A percentile compares a stretch with the other conserved stretches of the same genome.
Conservation (phyloP, 1,139 yeast species). For the Scheffersomyces titani region DNA sequence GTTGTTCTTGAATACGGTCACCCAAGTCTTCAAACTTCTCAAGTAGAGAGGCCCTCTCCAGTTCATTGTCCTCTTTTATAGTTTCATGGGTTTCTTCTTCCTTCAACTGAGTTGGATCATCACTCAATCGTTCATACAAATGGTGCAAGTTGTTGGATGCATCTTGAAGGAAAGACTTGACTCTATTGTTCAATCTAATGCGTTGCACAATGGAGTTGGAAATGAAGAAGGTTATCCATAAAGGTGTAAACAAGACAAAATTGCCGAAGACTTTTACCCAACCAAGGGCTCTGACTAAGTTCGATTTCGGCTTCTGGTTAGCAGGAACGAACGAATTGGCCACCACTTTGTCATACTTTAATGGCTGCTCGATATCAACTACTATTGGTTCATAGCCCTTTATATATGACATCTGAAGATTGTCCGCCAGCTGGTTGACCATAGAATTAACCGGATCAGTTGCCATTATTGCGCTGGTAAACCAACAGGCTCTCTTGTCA, state of each 20-base stretch:
- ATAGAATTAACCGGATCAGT: constrained; percentile 61
- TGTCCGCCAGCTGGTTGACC: constrained; percentile 38
- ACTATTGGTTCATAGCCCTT: constrained; percentile 55
- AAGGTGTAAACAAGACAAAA: constrained; percentile 50
- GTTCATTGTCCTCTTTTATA: not conserved
- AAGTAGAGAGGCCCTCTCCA: not conserved
- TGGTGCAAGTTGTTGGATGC: constrained; percentile 31
- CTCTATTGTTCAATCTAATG: constrained; percentile 33
- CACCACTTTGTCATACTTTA: constrained; percentile 11
- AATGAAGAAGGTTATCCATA: constrained; percentile 53
- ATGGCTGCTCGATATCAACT: constrained; percentile 46
- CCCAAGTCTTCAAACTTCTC: not conserved
- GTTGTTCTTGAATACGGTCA: constrained; percentile 3
- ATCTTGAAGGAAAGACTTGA: constrained; percentile 29
- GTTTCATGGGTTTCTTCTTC: constrained; percentile 6
- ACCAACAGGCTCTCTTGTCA: constrained; percentile 80
- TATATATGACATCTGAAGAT: constrained; percentile 46
- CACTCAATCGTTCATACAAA: constrained; percentile 24
- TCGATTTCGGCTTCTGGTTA: not conserved
- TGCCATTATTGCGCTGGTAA: constrained; percentile 70
- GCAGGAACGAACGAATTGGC: not conserved
- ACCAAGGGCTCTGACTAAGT: not conserved
- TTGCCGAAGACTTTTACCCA: constrained; percentile 49
- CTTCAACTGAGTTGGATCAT: constrained; percentile 3
- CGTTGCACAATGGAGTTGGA: constrained; percentile 46